Conservation (phyloP, 805 yeast species). For the Priceomyces melissophilus region DNA sequence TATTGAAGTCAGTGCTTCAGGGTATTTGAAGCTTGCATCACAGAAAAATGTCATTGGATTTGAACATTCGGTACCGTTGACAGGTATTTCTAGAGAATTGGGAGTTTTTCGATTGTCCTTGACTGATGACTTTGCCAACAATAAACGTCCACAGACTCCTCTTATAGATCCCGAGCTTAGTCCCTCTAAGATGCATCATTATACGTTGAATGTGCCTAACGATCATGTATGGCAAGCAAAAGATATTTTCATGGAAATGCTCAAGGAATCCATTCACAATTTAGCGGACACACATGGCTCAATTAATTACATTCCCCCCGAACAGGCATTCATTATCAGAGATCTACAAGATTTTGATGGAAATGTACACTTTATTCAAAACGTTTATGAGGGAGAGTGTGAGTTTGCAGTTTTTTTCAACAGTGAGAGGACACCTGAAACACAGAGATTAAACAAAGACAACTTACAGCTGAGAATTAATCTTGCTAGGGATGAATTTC, state of each 20-base stretch:
- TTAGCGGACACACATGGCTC: conserved; percentile 28
- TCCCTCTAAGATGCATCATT: conserved; percentile 60
- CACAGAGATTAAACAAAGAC: conserved; percentile 35
- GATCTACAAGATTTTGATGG: conserved; percentile 64
- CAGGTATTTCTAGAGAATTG: conserved; percentile 55
- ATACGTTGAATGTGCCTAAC: conserved; percentile 67
- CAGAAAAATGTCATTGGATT: conserved; percentile 23
- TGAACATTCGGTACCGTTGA: conserved; percentile 37
- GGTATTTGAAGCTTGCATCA: conserved; percentile 26
- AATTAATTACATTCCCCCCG: conserved; percentile 37
- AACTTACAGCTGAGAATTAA: conserved; percentile 36
- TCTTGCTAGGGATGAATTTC: conserved; percentile 36
- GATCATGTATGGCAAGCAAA: conserved; percentile 73
- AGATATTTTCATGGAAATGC: conserved; percentile 66
- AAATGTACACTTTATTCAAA: conserved; percentile 76
- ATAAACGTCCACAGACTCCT: conserved; percentile 37
- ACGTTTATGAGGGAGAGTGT: conserved; percentile 67
- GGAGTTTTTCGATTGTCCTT: conserved; percentile 62
- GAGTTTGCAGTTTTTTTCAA: conserved; percentile 71
- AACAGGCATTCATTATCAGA: conserved; percentile 52
- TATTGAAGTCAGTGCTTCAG: conserved; percentile 11
- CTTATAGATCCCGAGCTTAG: conserved; percentile 44
- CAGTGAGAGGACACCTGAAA: conserved; percentile 35
- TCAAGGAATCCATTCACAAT: conserved; percentile 64
- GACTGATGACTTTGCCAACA: conserved; percentile 50